Base-by-base conservation (phyloP, 192 early-diverging fungal species). In the Obelidium mucronatum region DNA sequence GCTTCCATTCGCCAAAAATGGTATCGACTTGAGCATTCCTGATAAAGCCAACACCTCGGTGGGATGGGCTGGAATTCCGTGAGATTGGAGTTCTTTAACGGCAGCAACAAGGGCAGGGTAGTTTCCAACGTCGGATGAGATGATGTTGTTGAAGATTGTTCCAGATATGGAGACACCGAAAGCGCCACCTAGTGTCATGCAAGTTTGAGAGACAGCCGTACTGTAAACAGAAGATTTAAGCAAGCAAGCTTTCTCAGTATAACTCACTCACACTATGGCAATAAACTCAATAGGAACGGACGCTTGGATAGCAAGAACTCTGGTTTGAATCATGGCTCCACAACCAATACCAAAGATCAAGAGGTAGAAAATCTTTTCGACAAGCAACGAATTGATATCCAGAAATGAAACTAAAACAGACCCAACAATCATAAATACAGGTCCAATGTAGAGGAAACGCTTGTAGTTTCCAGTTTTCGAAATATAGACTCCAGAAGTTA, bases 261-360 rank as follows among this genome's bases (percentile, higher is more conserved):
- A n/a, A n/a, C n/a, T n/a, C n/a, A n/a, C n/a, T n/a, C n/a, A n/a
- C 36, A 51, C 44, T 3, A 67, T 15, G 0, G 92, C 94, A 81
- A 94, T 90, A 66, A 91, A 86, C 17, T 78, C 74, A 37, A 85
- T 82, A 4, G 81, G 65, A 0, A 94, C 94, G 0, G 87, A 83
- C 0, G 89, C 91, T 68, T 97, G 95, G 15, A 90, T 86, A 2
- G 87, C 92, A 66, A 95, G 79, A 73, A 94, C 86, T 35, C 89
- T 85, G 1, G 90, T 91, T 84, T 94, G 94, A 60, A 95, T 80
- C 56, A 90, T 83, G 31, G 81, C 79, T 44, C 96, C 94, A 42
- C 92, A 83, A 33, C 96, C 96, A 33, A 90, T 54, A 6, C 94
- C 95, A 51, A 89, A 73, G 61, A 95, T 79, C 33, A 96, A 75